Evolutionary conservation across 257 asterid species (phyloP), one percentile per base, ranked within the genome.

Genomic region (Knoxia roxburghii): DNA sequence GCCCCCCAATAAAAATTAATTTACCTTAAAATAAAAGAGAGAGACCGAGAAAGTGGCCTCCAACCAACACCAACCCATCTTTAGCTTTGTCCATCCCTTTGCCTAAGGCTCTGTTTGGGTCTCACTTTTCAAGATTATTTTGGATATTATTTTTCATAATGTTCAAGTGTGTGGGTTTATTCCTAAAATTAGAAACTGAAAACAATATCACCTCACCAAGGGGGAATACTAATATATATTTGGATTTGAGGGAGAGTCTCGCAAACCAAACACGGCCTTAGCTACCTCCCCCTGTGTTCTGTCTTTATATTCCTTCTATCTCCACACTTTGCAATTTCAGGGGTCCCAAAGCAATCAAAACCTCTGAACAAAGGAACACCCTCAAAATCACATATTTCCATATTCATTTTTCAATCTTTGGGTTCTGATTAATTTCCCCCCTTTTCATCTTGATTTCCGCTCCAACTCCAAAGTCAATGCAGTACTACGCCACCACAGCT

Each of bases 221-320:
- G n/a, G n/a, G n/a, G n/a, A n/a, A n/a, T n/a, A n/a, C n/a, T n/a
- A n/a, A n/a, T n/a, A n/a, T n/a, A n/a, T n/a, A n/a, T n/a, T n/a
- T n/a, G n/a, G n/a, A n/a, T n/a, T n/a, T n/a, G n/a, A n/a, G n/a
- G n/a, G n/a, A n/a, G n/a, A n/a, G n/a, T n/a, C n/a, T n/a, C n/a
- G n/a, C n/a, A n/a, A 37, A 37, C 41, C 41, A 37, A 37, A 37
- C 41, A 37, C 41, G 41, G 6, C 41, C 41, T 37, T 37, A 37
- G 41, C 14, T 0, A 52, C 21, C 58, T 15, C 58, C 64, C 29
- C 72, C 61, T 30, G 57, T 33, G 66, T 21, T 57, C 29, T 24
- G n/a, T 51, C 84, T 81, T 83, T 86, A 86, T 82, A 84, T 72
- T 27, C 88, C 76, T 76, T 48, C 68, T 63, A 69, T 67, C 73